Percentiles rank a stretch among this genome's conserved stretches.
Evolutionary conservation across 73 alveolate genomes (phyloP).

Genomic region (Paramecium primaurelia): DNA sequence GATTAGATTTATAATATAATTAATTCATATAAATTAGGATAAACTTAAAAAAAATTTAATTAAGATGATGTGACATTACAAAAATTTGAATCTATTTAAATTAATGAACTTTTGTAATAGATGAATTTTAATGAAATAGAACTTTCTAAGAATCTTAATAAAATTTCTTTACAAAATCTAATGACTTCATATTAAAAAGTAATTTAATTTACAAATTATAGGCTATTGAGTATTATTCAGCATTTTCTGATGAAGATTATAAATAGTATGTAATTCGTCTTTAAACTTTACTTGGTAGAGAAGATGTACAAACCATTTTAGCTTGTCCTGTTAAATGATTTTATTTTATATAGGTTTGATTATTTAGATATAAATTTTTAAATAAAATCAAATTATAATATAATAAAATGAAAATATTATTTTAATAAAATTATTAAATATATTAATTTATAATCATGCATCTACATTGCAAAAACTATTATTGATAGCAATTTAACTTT

Average conservation of each 20-base stretch:
- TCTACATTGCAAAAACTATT: background rate
- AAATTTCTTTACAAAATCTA: background rate
- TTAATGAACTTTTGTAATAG: background rate
- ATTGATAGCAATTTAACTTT: background rate
- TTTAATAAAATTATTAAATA: no score
- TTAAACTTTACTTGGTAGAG: background rate
- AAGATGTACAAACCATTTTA: background rate
- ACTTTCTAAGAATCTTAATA: background rate
- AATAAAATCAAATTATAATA: no score
- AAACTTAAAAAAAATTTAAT: background rate
- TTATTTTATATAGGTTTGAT: background rate
- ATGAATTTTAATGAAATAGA: background rate
- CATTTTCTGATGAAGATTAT: background rate
- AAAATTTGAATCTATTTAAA: background rate
- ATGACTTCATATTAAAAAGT: slow-evolving; percentile 14
- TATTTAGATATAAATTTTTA: background rate
- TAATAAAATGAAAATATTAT: no score
- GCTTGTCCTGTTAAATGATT: background rate
- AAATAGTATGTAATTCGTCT: background rate
- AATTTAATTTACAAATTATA: background rate
- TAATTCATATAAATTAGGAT: background rate
- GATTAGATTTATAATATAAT: background rate
- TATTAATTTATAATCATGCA: background rate
- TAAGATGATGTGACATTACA: background rate
- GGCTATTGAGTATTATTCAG: background rate